Conservation (phyloP, 1,284 basidiomycete genomes). For the Rhodotorula sp. region DNA sequence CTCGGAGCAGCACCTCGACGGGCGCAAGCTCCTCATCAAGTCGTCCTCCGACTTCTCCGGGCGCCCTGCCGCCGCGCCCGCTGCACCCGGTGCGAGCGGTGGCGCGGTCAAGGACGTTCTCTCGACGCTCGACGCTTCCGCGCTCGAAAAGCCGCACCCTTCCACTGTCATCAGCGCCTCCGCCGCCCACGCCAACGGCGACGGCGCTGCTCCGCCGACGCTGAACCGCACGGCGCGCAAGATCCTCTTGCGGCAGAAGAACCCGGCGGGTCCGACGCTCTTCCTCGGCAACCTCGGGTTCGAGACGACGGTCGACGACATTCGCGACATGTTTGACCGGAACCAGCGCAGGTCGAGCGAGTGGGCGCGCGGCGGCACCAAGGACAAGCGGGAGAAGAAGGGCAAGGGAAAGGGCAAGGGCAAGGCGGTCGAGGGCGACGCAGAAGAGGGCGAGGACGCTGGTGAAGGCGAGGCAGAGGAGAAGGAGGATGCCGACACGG, state of each 20-base stretch:
- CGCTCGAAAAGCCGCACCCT: conserved; percentile 40
- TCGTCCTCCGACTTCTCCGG: conserved; percentile 57
- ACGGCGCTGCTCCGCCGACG: conserved; percentile 42
- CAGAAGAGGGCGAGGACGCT: conserved; percentile 25
- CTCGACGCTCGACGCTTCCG: conserved; percentile 19
- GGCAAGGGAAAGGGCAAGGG: conserved; percentile 13
- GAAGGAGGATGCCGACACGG: conserved; percentile 10
- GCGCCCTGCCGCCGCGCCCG: conserved; percentile 47
- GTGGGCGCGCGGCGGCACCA: conserved; percentile 40
- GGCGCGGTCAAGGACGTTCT: conserved; percentile 15
- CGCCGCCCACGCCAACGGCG: conserved; percentile 47
- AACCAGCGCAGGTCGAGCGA: conserved; percentile 54
- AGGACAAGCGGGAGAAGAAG: conserved; percentile 24
- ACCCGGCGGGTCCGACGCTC: conserved; percentile 76
- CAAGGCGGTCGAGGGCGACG: conserved; percentile 51
- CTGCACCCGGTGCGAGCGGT: neutral
- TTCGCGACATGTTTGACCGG: conserved; percentile 70
- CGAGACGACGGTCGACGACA: conserved; percentile 57
- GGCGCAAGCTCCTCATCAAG: conserved; percentile 89
- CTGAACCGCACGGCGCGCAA: conserved; percentile 72
- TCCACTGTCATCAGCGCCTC: conserved; percentile 50
- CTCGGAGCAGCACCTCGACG: conserved; percentile 79
- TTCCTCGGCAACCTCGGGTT: conserved; percentile 83
- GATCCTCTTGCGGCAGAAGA: conserved; percentile 76
- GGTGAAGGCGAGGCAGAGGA: conserved; percentile 10